A percentile compares a stretch with the other conserved stretches of the same genome.
Evolutionary conservation across 225 moss, liverwort and hornwort genomes (phyloP).

Genomic region (Thuidium tamariscinum): DNA sequence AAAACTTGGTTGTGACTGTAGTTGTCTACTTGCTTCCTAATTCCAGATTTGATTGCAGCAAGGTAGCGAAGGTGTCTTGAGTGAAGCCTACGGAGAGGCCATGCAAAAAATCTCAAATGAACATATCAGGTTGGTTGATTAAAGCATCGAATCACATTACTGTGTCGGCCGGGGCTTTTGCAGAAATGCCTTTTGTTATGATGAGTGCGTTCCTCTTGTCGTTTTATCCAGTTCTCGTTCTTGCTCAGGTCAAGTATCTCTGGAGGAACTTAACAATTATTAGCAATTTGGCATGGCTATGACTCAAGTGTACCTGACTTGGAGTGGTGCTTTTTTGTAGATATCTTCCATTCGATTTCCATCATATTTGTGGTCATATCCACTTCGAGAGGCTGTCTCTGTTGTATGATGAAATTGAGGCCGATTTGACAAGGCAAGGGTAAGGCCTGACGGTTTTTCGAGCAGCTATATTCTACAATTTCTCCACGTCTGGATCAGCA

Average conservation of each 20-base stretch:
- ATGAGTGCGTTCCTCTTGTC: not conserved
- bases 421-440: conserved; percentile 54
- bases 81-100: conserved; percentile 55
- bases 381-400: conserved; percentile 75
- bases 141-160: not conserved
- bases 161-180: not conserved
- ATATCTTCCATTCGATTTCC: conserved; percentile 89
- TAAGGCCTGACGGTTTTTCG: conserved; percentile 8
- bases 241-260: not conserved
- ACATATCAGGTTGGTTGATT: conserved; percentile 46
- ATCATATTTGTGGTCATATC: conserved; percentile 80
- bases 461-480: not conserved
- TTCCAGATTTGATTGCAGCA: conserved; percentile 49
- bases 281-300: not conserved
- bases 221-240: not conserved
- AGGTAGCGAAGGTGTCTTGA: conserved; percentile 80
- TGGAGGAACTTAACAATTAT: not conserved
- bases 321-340: conserved; percentile 22
- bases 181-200: not conserved
- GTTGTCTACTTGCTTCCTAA: not conserved
- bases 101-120: conserved; percentile 63
- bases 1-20: not conserved
- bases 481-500: not conserved
- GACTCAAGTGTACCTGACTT: not conserved
- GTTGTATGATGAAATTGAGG: conserved; percentile 55